Evolutionary conservation across 495 filamentous ascomycete genomes (phyloP).

Genomic region (Neurospora sp.): DNA sequence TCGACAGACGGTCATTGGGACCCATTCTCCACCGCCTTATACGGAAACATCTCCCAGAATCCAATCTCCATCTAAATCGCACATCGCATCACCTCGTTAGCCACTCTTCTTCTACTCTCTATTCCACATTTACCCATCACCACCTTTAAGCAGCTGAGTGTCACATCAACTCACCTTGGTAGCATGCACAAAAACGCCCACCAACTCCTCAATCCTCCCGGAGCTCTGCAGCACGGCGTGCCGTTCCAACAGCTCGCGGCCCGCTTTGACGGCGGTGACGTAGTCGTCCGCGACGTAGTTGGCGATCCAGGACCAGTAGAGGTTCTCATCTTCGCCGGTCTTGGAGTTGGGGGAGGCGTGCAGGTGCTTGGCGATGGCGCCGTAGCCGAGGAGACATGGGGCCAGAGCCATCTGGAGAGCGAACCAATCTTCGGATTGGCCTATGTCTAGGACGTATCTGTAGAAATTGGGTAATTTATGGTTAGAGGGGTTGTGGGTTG

Average conservation of each 20-base stretch:
- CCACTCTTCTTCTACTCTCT: background rate
- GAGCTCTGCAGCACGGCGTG: conserved; percentile 61
- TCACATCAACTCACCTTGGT: conserved; percentile 47
- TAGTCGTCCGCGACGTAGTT: conserved; percentile 79
- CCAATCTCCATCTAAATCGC: conserved; percentile 64
- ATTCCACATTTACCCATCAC: background rate
- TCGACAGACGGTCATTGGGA: background rate
- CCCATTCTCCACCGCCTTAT: background rate
- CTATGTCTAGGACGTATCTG: conserved; percentile 81
- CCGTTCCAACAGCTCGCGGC: conserved; percentile 60
- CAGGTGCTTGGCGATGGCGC: conserved; percentile 59
- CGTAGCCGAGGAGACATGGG: conserved; percentile 81
- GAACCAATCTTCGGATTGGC: conserved; percentile 76
- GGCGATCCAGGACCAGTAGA: conserved; percentile 85
- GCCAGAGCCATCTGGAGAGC: conserved; percentile 74
- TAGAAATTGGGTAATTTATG: background rate
- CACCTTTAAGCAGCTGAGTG: too few species aligned
- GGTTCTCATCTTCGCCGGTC: conserved; percentile 54
- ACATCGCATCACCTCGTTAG: background rate
- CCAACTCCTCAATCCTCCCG: conserved; percentile 66
- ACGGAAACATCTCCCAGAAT: conserved; percentile 71
- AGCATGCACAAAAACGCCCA: conserved; percentile 73
- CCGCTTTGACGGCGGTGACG: conserved; percentile 52
- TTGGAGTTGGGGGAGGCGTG: conserved; percentile 46
- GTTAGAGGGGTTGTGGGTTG: background rate